These are phyloP conservation scores for Eucalyptus tenuipes DNA, from an alignment of 345 rosid species.

Conservation along the genomic window DNA sequence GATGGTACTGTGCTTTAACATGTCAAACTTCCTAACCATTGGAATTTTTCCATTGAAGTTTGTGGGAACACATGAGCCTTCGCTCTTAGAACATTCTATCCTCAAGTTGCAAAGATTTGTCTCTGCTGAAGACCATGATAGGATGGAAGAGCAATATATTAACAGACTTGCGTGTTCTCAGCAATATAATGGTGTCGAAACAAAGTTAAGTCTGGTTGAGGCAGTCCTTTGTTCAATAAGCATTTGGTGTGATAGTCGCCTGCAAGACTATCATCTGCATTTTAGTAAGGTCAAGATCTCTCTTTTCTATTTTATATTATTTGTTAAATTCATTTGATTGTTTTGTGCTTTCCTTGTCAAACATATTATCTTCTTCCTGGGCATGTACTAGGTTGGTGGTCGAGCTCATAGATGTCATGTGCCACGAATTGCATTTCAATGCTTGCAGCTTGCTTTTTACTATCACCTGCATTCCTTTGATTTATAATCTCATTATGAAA, in stretches of 20 bases:
- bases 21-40: background rate
- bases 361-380: background rate
- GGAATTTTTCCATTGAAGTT: constrained; percentile 38
- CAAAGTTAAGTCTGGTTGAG: constrained; percentile 33
- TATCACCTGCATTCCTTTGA: background rate
- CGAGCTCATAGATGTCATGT: background rate
- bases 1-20: background rate
- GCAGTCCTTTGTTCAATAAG: constrained; percentile 51
- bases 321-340: background rate
- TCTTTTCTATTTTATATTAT: background rate
- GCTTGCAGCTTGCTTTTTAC: background rate
- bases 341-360: background rate
- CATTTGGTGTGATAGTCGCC: constrained; percentile 61
- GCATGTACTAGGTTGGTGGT: background rate
- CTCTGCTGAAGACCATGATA: constrained; percentile 23
- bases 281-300: constrained; percentile 54
- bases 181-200: constrained; percentile 19
- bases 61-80: constrained; percentile 54
- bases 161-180: constrained; percentile 43
- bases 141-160: constrained; percentile 49
- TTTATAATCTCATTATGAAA: background rate
- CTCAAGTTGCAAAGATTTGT: constrained; percentile 47
- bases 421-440: background rate
- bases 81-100: constrained; percentile 49
- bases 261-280: constrained; percentile 83